Evolutionary conservation across 2,329 filamentous ascomycete species (phyloP).

Genomic region (Amesomyces nigricolor): DNA sequence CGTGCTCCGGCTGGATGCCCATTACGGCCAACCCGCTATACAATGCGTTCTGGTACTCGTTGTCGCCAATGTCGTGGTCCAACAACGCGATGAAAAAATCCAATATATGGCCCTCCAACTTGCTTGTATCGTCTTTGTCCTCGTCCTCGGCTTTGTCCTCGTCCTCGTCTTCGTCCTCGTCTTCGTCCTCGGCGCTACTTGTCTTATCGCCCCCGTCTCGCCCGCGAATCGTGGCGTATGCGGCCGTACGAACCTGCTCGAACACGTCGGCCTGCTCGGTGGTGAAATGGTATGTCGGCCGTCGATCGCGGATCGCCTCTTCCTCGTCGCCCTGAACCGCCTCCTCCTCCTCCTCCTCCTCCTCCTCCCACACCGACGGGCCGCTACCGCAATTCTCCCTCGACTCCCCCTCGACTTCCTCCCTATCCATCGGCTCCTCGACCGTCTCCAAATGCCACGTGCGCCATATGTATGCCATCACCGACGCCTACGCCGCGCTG

Average conservation of each 20-base stretch:
- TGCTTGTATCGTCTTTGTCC: background rate
- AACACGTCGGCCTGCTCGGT: background rate
- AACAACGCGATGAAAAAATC: conserved; percentile 5
- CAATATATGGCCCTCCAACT: conserved; percentile 1
- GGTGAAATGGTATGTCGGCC: conserved; percentile 8
- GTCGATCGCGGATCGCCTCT: background rate
- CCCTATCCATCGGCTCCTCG: background rate
- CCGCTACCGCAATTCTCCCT: background rate
- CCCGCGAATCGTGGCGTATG: background rate
- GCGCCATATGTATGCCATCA: conserved; percentile 8
- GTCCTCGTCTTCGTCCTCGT: no score
- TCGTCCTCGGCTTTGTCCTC: no score
- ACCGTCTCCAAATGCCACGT: conserved; percentile 1
- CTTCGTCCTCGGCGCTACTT: no score
- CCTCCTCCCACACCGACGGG: background rate
- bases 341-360: no score
- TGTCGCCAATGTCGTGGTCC: conserved; percentile 5
- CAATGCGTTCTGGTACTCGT: conserved; percentile 4
- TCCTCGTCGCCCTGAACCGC: no score
- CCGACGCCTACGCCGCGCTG: background rate
- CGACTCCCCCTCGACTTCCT: no score
- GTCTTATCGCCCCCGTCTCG: background rate
- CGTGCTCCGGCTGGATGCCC: background rate
- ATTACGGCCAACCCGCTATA: conserved; percentile 8
- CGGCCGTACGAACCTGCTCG: background rate